Evolutionary conservation across 768 basidiomycete species (phyloP), one percentile per base, ranked within the genome.

Genomic region (Suillus discolor): DNA sequence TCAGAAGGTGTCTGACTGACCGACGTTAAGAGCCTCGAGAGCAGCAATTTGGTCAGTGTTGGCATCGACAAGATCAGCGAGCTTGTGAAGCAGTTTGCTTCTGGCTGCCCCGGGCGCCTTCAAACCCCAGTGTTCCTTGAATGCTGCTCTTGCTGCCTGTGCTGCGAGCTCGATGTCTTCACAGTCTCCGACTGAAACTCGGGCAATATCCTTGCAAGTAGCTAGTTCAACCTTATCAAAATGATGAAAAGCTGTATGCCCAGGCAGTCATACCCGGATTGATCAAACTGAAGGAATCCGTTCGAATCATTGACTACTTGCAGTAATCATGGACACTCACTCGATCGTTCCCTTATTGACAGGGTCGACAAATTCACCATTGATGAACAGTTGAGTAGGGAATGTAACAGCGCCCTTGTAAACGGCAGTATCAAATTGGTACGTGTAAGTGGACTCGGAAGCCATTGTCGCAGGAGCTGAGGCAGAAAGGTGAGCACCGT

Each of bases 121-220:
- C 65, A 88, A 76, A 38, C 92, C 92, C 92, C 94, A 94, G 44
- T 76, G 73, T 5, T 84, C 87, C 20, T 90, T 85, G 75, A 70
- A 83, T 1, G 87, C 85, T 72, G 82, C 84, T 66, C 86, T 82
- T 0, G 91, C 91, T 42, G 84, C 89, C 13, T 80, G 77, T 64
- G 94, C 93, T 0, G 94, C 94, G 54, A 75, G 70, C 74, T 96
- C 91, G 67, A 97, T 86, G 72, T 96, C 94, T 67, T 86, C 83
- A 13, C 81, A 66, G 3, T 86, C 85, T 36, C 84, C 93, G 71
- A 85, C 86, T 1, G 85, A 76, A 68, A 93, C 77, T 57, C 79
- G 65, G 2, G 86, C 85, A 72, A 89, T 83, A 62, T 84, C 67
- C 72, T 91, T 83, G 44, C 91, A 93, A n/a, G 75, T 92, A 0